Percentiles rank a stretch among this genome's conserved stretches.
Evolutionary conservation across 2,329 filamentous ascomycete species (phyloP).

Genomic region (Aspergillus amoenus): DNA sequence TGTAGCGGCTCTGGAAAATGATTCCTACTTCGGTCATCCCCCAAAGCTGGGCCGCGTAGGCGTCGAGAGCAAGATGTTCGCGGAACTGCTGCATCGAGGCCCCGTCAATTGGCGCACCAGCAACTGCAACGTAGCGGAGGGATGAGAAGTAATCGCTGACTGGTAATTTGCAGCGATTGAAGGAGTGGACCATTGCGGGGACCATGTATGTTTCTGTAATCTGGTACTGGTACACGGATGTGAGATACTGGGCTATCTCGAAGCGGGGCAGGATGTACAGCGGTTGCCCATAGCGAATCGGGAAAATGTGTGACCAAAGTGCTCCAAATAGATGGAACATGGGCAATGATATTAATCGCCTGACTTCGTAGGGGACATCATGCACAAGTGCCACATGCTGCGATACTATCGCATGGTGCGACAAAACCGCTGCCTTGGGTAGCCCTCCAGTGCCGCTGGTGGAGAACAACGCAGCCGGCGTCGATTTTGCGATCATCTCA

Average conservation of each 20-base stretch:
- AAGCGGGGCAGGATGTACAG: slow-evolving; percentile 52
- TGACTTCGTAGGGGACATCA: slow-evolving; percentile 41
- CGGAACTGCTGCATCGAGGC: slow-evolving; percentile 43
- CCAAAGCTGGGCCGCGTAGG: slow-evolving; percentile 51
- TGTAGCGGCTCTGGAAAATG: slow-evolving; percentile 41
- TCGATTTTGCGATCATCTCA: slow-evolving; percentile 45
- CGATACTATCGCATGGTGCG: slow-evolving; percentile 59
- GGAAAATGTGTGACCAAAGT: slow-evolving; percentile 48
- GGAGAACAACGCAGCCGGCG: slow-evolving; percentile 51
- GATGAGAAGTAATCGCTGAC: slow-evolving; percentile 36
- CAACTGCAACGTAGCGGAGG: slow-evolving; percentile 47
- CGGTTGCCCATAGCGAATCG: slow-evolving; percentile 47
- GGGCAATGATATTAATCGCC: slow-evolving; percentile 50
- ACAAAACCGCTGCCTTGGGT: slow-evolving; percentile 60
- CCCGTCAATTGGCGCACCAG: slow-evolving; percentile 51
- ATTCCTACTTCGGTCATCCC: slow-evolving; percentile 57
- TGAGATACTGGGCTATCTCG: slow-evolving; percentile 41
- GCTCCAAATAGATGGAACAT: slow-evolving; percentile 56
- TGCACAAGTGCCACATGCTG: slow-evolving; percentile 46
- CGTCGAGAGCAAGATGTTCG: slow-evolving; percentile 40
- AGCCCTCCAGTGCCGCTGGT: slow-evolving; percentile 61
- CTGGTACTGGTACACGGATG: slow-evolving; percentile 39
- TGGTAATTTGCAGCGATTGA: slow-evolving; percentile 30
- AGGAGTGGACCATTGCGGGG: slow-evolving; percentile 45
- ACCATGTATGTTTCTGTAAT: slow-evolving; percentile 52